Evolutionary conservation across 2,329 filamentous ascomycete genomes (phyloP).

Genomic region (Colletotrichum incanum): DNA sequence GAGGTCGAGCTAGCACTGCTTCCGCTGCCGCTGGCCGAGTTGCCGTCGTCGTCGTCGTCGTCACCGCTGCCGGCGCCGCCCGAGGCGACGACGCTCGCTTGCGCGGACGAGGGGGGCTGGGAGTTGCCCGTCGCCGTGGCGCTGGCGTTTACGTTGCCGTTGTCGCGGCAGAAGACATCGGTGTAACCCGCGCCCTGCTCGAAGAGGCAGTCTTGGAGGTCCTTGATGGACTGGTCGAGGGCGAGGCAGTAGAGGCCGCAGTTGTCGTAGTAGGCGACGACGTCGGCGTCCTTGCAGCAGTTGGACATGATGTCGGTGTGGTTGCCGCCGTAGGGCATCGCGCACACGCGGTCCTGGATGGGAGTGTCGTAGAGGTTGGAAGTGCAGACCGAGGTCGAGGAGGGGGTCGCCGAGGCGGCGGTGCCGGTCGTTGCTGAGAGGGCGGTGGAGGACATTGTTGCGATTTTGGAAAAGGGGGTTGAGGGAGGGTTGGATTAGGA

Average conservation of each 20-base stretch:
- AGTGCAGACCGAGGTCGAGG: constrained; percentile 21
- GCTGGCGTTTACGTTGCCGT: constrained; percentile 52
- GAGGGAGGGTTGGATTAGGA: background rate
- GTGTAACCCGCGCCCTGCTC: constrained; percentile 54
- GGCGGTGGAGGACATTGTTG: constrained; percentile 29
- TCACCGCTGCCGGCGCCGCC: constrained; percentile 34
- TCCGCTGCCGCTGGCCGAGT: constrained; percentile 31
- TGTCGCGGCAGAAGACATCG: constrained; percentile 61
- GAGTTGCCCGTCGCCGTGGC: constrained; percentile 54
- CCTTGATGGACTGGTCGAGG: constrained; percentile 49
- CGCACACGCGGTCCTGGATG: constrained; percentile 61
- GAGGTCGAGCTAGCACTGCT: constrained; percentile 17
- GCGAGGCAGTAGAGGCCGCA: constrained; percentile 67
- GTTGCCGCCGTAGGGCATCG: constrained; percentile 56
- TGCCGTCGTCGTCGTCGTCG: constrained; percentile 19
- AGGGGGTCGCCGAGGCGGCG: constrained; percentile 12
- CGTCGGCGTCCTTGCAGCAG: constrained; percentile 62
- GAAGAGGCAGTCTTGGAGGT: constrained; percentile 56
- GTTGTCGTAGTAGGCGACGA: constrained; percentile 62
- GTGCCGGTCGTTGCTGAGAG: constrained; percentile 10
- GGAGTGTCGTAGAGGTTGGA: constrained; percentile 60
- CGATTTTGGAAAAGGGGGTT: background rate
- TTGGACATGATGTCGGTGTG: constrained; percentile 59
- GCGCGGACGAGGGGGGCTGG: constrained; percentile 50
- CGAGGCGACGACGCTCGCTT: constrained; percentile 51